Evolutionary conservation across 2,329 filamentous ascomycete genomes (phyloP).

Genomic region (Phoma sp.): DNA sequence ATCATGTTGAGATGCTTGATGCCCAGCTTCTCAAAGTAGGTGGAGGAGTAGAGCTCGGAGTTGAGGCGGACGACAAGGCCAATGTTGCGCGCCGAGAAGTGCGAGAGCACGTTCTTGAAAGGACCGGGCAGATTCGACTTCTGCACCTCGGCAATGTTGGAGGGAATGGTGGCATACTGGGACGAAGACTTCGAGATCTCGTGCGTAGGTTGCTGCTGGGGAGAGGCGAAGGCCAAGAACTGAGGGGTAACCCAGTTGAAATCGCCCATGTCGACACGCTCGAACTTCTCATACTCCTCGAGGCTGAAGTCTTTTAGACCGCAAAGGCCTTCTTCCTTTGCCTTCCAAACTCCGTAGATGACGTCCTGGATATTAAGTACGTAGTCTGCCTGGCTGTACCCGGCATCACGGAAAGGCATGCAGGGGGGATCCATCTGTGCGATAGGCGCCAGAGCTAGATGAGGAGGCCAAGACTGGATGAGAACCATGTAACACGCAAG

Average conservation of each 20-base stretch:
- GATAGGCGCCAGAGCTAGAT: conserved; percentile 92
- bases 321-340: conserved; percentile 93
- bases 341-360: conserved; percentile 98
- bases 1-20: conserved; percentile 99
- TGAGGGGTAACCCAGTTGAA: conserved; percentile 99
- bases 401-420: conserved; percentile 98
- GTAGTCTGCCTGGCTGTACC: conserved; percentile 98
- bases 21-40: conserved; percentile 94
- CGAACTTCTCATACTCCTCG: conserved; percentile 95
- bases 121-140: conserved; percentile 75
- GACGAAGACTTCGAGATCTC: conserved; percentile 76
- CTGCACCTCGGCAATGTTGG: conserved; percentile 74
- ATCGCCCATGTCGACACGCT: conserved; percentile 96
- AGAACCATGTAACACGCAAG: conserved; percentile 98
- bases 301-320: conserved; percentile 92
- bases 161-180: conserved; percentile 75
- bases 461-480: conserved; percentile 96
- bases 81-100: conserved; percentile 87
- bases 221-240: conserved; percentile 96
- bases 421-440: conserved; percentile 95
- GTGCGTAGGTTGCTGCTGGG: conserved; percentile 78
- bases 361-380: conserved; percentile 95
- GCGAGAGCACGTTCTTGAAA: conserved; percentile 93
- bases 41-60: conserved; percentile 92
- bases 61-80: conserved; percentile 94